Evolutionary conservation across 352 stramenopile species (phyloP), one percentile per base, ranked within the genome.

Genomic region (Phytophthora melonis): DNA sequence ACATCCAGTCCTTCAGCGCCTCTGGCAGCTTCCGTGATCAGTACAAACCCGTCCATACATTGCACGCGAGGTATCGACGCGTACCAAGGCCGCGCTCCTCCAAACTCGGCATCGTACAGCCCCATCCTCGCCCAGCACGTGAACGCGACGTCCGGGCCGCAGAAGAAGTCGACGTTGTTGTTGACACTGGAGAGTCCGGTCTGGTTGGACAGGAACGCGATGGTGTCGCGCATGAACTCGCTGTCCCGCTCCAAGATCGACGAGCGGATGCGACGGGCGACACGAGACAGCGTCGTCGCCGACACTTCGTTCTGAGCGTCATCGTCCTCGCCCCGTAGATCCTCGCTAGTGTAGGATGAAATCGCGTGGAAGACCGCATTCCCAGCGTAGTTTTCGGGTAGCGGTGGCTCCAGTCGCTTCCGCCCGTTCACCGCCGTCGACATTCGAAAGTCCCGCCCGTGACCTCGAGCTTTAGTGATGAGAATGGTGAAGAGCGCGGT

Each of bases 71-170:
- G 83, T 21, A 80, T 67, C 5, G 75, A 75, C 0, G 69, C 75
- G 23, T 83, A 88, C 66, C 53, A 68, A 3, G 81, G 68, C 25
- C 52, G 72, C 13, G 62, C 58, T 1, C 71, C 67, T 2, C 68
- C 81, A 66, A 91, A 89, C 57, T 85, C 75, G 13, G 82, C 80
- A 30, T 87, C 78, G 61, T 90, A 90, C 78, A 87, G 77, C 49
- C 80, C 82, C 75, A 86, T 82, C 39, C 84, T 81, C 19, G 66
- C 71, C 81, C 81, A 89, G 23, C 79, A 89, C 7, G 83, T 90
- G 71, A 89, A 87, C 53, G 83, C 82, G 55, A 90, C 18, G 52
- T 89, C 83, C 3, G 73, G 68, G 1, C 83, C 83, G 10, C 88
- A 81, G 76, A 86, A 87, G 61, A 88, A 91, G 18, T 91, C 70